These are phyloP conservation scores for Tetracladium maxilliforme DNA, from an alignment of 2,329 filamentous ascomycete species.

Conservation along the genomic window DNA sequence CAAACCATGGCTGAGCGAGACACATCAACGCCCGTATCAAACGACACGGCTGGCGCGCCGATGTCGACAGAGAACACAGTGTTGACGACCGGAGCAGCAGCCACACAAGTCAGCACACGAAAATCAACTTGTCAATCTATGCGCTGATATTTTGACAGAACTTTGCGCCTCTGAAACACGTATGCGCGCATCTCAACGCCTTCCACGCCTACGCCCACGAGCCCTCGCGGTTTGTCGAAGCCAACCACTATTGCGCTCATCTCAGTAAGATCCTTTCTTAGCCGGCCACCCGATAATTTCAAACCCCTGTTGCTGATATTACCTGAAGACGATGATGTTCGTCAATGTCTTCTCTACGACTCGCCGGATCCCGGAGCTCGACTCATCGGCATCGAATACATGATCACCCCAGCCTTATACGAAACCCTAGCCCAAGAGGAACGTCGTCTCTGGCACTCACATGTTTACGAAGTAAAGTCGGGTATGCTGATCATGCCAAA, in stretches of 20 bases:
- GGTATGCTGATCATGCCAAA: slow-evolving; percentile 68
- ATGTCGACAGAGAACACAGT: slow-evolving; percentile 33
- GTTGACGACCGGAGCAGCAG: slow-evolving; percentile 44
- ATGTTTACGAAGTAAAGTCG: slow-evolving; percentile 59
- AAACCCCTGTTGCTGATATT: slow-evolving; percentile 6
- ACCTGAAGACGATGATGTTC: slow-evolving; percentile 53
- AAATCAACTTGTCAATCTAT: too few species aligned
- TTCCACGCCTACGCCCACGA: slow-evolving; percentile 74
- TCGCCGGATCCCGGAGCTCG: slow-evolving; percentile 48
- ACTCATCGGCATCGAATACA: slow-evolving; percentile 78
- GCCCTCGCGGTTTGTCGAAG: slow-evolving; percentile 52
- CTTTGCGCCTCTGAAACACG: slow-evolving; percentile 56
- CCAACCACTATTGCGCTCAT: slow-evolving; percentile 78
- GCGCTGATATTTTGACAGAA: slow-evolving; percentile 24
- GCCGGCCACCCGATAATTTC: not conserved
- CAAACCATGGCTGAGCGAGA: too few species aligned
- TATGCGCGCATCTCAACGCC: slow-evolving; percentile 78
- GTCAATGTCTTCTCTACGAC: slow-evolving; percentile 81
- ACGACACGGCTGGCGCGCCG: slow-evolving; percentile 4
- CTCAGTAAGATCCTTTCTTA: slow-evolving; percentile 36
- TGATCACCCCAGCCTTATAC: slow-evolving; percentile 61
- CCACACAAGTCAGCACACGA: slow-evolving; percentile 41
- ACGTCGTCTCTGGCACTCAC: slow-evolving; percentile 67
- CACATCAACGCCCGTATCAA: too few species aligned
- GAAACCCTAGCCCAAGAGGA: slow-evolving; percentile 50